Conservation (phyloP, 352 stramenopile genomes). For the Globisporangium mamillatum region DNA sequence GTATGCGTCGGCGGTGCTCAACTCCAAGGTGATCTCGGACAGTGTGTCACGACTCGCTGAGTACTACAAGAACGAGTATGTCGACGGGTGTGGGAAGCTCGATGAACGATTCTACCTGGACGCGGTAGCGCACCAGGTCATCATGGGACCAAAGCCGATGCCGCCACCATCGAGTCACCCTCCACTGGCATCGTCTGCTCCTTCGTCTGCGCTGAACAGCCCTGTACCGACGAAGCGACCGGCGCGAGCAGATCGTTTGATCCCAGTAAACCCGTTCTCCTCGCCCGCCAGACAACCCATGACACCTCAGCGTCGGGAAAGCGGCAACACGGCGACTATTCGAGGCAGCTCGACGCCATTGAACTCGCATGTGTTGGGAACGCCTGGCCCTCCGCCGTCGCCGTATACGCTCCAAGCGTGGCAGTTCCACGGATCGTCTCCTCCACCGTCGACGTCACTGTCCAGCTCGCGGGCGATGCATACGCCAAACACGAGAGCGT, state of each 20-base stretch:
- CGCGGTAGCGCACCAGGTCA: constrained; percentile 22
- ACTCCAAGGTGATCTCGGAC: constrained; percentile 30
- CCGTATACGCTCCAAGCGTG: constrained; percentile 55
- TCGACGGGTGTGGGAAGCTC: constrained; percentile 47
- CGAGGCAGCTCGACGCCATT: constrained; percentile 33
- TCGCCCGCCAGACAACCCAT: constrained; percentile 38
- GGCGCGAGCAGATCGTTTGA: constrained; percentile 12
- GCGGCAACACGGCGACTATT: constrained; percentile 8
- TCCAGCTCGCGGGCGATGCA: constrained; percentile 24
- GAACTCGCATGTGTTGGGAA: not conserved
- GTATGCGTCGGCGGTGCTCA: constrained; percentile 33
- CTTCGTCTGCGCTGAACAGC: constrained; percentile 14
- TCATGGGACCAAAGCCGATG: constrained; percentile 29
- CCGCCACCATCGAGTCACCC: constrained; percentile 16
- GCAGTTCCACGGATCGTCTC: constrained; percentile 69
- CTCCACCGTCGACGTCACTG: constrained; percentile 27
- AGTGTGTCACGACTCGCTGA: constrained; percentile 37
- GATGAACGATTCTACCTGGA: constrained; percentile 63
- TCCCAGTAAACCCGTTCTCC: constrained; percentile 22
- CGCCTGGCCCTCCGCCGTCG: constrained; percentile 26
- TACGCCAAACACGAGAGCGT: constrained; percentile 28
- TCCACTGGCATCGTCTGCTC: constrained; percentile 5
- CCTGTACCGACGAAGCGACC: constrained; percentile 12
- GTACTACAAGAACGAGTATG: constrained; percentile 45
- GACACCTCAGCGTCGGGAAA: constrained; percentile 33